Evolutionary conservation across 2,329 filamentous ascomycete species (phyloP), one percentile per base, ranked within the genome.

Genomic region (Zasmidium angulare): DNA sequence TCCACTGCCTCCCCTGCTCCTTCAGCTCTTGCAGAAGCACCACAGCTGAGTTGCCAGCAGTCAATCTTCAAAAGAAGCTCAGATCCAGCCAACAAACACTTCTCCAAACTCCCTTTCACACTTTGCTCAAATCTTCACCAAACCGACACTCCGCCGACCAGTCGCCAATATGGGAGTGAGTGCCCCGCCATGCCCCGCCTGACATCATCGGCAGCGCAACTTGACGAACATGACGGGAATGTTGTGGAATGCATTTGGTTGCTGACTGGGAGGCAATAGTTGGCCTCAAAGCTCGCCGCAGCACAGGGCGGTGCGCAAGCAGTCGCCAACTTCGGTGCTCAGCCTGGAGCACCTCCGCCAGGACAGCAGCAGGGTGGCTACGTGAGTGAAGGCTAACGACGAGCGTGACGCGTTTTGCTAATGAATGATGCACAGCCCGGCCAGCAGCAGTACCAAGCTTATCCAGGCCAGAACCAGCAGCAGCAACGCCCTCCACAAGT

Each of bases 371-470:
- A 47, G 63, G 76, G 77, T 66, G 77, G 78, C 74, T 84, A 84
- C 73, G 83, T 85, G 76, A 81, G 83, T 83, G 47, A 47, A 21
- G 19, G 4, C 53, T 36, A 49, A 48, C 53, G 43, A 49, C 14
- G 20, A 50, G 49, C 55, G 48, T 56, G 46, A 56, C 53, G 26
- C 26, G 51, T 58, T 56, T n/a, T 58, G 56, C 62, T 58, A 50
- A 58, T 63, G 36, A 57, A 63, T 53, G 26, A 29, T 58, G 59
- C 66, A 67, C 62, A 70, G 66, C 67, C 66, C 46, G 57, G 53
- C 51, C 78, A 82, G 66, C 75, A 73, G 61, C 77, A 79, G 69
- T 85, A 86, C 74, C 82, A 85, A 76, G 79, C 83, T 65, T 86
- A 71, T 56, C 65, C 66, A 9, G 63, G 63, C 29, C 59, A 47